A percentile compares a stretch with the other conserved stretches of the same genome.
Conservation (phyloP, 179 eudicot species). For the Corrigiola litoralis region DNA sequence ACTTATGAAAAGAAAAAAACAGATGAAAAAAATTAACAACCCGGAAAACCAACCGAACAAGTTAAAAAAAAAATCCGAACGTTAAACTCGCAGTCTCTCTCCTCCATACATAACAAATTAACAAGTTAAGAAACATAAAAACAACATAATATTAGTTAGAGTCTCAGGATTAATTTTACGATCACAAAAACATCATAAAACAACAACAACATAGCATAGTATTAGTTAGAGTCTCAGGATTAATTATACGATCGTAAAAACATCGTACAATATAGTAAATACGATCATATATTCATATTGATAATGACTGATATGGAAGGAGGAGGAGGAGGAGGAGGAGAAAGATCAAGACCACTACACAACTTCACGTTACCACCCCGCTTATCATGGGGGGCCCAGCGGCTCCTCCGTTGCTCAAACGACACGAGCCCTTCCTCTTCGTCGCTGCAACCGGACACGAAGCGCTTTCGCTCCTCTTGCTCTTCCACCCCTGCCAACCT, state of each 20-base stretch:
- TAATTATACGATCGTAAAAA: too few species aligned
- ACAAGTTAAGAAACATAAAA: neutral
- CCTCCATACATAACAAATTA: slow-evolving; percentile 6
- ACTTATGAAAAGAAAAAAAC: neutral
- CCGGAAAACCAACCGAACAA: too few species aligned
- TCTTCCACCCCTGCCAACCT: slow-evolving; percentile 14
- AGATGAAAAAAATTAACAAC: neutral
- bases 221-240: too few species aligned
- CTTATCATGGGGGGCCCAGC: slow-evolving; percentile 36
- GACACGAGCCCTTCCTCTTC: slow-evolving; percentile 3
- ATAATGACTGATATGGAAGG: slow-evolving; percentile 35
- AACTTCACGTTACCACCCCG: slow-evolving; percentile 43
- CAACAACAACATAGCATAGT: too few species aligned
- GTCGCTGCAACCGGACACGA: neutral
- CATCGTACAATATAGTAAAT: too few species aligned
- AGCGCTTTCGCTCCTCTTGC: slow-evolving; percentile 2
- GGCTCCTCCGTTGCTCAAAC: slow-evolving; percentile 36
- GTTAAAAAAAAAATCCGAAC: slow-evolving; percentile 24
- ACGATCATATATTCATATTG: too few species aligned
- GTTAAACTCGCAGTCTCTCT: slow-evolving; percentile 32
- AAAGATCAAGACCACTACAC: slow-evolving; percentile 33
- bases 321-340: slow-evolving; percentile 15
- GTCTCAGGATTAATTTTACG: too few species aligned
- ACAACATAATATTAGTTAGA: too few species aligned
- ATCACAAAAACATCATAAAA: too few species aligned